phyloP scores from a whole-genome alignment of 2,329 filamentous ascomycete species.

The Aureobasidium vineae region DNA sequence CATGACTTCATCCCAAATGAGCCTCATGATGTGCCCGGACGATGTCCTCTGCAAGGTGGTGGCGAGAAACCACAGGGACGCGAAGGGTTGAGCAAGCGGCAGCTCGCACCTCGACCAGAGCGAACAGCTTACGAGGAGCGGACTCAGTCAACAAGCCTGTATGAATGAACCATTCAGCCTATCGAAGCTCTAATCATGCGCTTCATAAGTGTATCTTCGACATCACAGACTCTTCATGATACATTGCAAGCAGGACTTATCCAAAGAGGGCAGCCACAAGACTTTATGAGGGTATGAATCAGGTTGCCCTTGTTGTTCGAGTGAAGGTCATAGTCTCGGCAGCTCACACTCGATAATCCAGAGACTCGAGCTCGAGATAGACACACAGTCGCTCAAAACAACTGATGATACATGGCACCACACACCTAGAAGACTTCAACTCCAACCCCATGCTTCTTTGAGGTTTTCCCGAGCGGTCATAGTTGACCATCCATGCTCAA shows the following conservation, averaged over 20 bases:
- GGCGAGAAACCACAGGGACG: too few relatives aligned
- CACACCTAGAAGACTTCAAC: background rate
- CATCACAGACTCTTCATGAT: background rate
- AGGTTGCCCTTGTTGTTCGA: background rate
- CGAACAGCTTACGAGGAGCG: too few relatives aligned
- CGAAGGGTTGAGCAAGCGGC: too few relatives aligned
- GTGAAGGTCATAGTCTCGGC: background rate
- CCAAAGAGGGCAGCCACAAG: background rate
- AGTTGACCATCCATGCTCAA: background rate
- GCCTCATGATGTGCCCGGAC: too few relatives aligned
- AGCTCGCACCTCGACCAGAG: too few relatives aligned
- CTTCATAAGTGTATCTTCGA: too few relatives aligned
- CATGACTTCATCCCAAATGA: too few relatives aligned
- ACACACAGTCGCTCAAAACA: background rate
- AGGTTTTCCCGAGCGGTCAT: background rate
- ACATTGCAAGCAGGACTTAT: background rate
- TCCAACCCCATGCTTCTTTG: slow-evolving; percentile 2
- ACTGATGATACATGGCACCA: background rate
- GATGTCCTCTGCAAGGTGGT: too few relatives aligned
- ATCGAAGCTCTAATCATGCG: too few relatives aligned
- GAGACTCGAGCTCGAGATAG: background rate
- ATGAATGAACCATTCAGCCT: too few relatives aligned
- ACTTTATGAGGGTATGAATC: background rate
- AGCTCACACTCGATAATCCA: background rate
- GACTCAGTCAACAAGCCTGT: too few relatives aligned